phyloP scores from a whole-genome alignment of 306 rosid genomes.

The Glycine latifolia region DNA sequence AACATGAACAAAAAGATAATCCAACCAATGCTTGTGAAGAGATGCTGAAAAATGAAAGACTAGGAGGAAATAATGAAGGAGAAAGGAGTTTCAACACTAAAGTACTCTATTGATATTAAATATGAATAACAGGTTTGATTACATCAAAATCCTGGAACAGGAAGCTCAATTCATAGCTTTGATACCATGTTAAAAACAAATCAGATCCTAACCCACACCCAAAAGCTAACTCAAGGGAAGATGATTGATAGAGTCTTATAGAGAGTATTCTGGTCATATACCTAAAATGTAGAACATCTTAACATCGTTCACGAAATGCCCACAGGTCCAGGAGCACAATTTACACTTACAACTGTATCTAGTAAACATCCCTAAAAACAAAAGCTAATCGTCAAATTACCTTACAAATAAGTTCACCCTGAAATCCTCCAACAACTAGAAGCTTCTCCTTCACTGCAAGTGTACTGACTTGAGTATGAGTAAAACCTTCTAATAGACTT shows the following conservation, averaged over 20 bases:
- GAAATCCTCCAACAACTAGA: conserved; percentile 87
- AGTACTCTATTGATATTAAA: neutral
- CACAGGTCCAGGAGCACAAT: conserved; percentile 16
- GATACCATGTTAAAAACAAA: neutral
- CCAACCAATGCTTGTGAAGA: conserved; percentile 10
- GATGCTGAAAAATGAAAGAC: neutral
- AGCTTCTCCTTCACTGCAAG: conserved; percentile 82
- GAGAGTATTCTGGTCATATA: neutral
- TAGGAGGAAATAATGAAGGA: neutral
- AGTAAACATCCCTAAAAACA: conserved; percentile 11
- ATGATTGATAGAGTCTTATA: neutral
- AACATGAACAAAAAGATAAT: conserved; percentile 15
- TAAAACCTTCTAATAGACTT: conserved; percentile 78
- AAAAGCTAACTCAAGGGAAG: neutral
- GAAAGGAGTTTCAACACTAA: neutral
- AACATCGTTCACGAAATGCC: neutral
- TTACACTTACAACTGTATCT: neutral
- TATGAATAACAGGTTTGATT: neutral
- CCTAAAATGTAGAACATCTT: neutral
- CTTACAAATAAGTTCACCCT: conserved; percentile 93
- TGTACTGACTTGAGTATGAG: conserved; percentile 81
- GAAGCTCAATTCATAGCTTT: neutral
- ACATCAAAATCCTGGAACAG: neutral
- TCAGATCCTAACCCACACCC: neutral
- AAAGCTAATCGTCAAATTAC: conserved; percentile 46